phyloP scores from a whole-genome alignment of 2,329 filamentous ascomycete species.

The Harringtonia aguacate region DNA sequence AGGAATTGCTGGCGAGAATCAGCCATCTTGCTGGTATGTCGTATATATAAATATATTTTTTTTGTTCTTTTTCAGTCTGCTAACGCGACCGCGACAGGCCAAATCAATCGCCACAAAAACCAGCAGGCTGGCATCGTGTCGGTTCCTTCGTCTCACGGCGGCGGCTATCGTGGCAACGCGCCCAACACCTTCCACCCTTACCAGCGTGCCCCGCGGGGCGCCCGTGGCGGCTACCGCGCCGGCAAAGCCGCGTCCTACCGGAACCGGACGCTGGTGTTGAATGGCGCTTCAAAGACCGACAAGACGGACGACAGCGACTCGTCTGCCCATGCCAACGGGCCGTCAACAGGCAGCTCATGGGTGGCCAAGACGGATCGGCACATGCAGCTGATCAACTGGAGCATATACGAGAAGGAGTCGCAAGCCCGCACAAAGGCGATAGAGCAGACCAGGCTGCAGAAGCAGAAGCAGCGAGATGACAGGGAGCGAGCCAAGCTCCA shows the following conservation, averaged over 20 bases:
- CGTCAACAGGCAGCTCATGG: slow-evolving; percentile 34
- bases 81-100: slow-evolving; percentile 35
- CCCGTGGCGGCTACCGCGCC: slow-evolving; percentile 21
- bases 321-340: slow-evolving; percentile 12
- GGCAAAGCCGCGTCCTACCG: slow-evolving; percentile 28
- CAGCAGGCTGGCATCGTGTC: slow-evolving; percentile 36
- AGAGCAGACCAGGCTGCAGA: slow-evolving; percentile 54
- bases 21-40: slow-evolving; percentile 35
- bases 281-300: slow-evolving; percentile 23
- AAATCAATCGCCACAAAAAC: slow-evolving; percentile 72
- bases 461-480: slow-evolving; percentile 40
- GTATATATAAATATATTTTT: slow-evolving; percentile 6
- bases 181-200: slow-evolving; percentile 14
- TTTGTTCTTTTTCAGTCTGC: not conserved
- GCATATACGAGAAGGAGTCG: slow-evolving; percentile 64
- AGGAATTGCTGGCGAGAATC: slow-evolving; percentile 43
- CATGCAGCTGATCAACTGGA: slow-evolving; percentile 72
- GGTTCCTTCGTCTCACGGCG: slow-evolving; percentile 8
- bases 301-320: slow-evolving; percentile 14
- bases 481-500: slow-evolving; percentile 49
- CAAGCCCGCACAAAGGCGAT: slow-evolving; percentile 60
- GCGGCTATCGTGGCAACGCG: slow-evolving; percentile 9
- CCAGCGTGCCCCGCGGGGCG: slow-evolving; percentile 15
- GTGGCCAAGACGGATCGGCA: slow-evolving; percentile 66
- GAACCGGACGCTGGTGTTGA: slow-evolving; percentile 54